phyloP scores from a whole-genome alignment of 2,329 filamentous ascomycete genomes.

The Cytospora chrysosperma region DNA sequence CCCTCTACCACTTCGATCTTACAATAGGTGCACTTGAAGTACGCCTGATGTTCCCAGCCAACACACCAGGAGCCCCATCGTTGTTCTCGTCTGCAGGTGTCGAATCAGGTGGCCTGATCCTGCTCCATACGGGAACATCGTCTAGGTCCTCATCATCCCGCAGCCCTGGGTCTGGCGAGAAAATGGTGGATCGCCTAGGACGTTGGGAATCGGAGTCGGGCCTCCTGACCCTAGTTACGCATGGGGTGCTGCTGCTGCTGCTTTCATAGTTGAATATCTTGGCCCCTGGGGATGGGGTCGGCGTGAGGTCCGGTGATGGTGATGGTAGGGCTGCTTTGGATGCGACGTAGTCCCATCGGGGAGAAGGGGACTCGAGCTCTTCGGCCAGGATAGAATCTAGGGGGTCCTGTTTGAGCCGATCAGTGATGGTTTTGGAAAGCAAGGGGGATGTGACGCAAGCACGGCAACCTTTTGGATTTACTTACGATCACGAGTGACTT shows the following conservation, averaged over 20 bases:
- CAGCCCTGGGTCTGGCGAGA: not conserved
- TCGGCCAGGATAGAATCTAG: not conserved
- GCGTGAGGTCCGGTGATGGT: not conserved
- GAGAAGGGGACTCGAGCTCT: not conserved
- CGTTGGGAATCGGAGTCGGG: not conserved
- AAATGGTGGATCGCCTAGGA: not conserved
- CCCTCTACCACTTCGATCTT: not conserved
- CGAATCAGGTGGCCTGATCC: not conserved
- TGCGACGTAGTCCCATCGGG: not conserved
- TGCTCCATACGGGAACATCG: not conserved
- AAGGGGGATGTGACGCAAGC: no score
- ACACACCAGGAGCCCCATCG: not conserved
- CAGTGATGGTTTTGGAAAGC: not conserved
- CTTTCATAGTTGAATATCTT: not conserved
- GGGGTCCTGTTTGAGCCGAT: not conserved
- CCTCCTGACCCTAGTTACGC: not conserved
- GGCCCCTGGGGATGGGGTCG: not conserved
- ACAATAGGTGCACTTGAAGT: not conserved
- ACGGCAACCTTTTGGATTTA: not conserved
- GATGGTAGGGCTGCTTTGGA: not conserved
- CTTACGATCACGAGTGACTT: not conserved
- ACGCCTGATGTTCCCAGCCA: not conserved
- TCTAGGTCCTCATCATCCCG: not conserved
- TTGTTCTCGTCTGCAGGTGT: not conserved
- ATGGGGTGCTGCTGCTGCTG: not conserved